phyloP scores from a whole-genome alignment of 2,329 filamentous ascomycete genomes.

The Amauroascus verrucosus region DNA sequence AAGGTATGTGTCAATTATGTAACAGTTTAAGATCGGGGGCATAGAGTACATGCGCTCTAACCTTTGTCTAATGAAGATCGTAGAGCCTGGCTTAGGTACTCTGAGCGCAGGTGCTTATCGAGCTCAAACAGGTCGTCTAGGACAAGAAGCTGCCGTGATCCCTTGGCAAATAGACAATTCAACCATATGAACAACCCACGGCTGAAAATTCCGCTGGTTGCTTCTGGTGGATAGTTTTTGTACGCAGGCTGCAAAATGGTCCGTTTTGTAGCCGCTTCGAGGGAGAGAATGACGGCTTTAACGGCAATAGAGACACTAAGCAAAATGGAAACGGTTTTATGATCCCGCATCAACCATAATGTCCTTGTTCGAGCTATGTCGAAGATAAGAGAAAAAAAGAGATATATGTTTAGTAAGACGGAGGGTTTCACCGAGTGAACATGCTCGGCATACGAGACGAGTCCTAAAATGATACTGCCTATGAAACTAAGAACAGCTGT shows the following conservation, averaged over 20 bases:
- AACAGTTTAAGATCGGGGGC: conserved; percentile 10
- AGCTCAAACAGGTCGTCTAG: conserved; percentile 25
- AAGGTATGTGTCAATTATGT: conserved; percentile 20
- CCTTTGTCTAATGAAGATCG: conserved; percentile 13
- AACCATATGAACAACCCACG: conserved; percentile 31
- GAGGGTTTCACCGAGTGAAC: conserved; percentile 32
- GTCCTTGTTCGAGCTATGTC: conserved; percentile 20
- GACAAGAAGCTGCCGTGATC: conserved; percentile 23
- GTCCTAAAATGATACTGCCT: conserved; percentile 1
- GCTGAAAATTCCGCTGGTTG: conserved; percentile 27
- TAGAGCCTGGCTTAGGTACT: conserved; percentile 17
- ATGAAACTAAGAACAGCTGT: background rate
- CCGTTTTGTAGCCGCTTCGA: conserved; percentile 22
- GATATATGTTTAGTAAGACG: conserved; percentile 33
- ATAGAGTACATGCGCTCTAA: conserved; percentile 10
- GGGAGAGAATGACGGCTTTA: conserved; percentile 18
- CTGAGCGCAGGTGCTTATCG: conserved; percentile 16
- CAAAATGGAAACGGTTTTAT: background rate
- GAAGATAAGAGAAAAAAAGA: conserved; percentile 32
- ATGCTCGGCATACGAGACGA: conserved; percentile 26
- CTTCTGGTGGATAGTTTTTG: conserved; percentile 26
- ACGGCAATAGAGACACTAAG: conserved; percentile 18
- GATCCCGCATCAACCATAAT: no score
- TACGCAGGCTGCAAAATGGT: conserved; percentile 21
- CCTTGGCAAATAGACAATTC: conserved; percentile 25